Conservation (phyloP, 1,284 basidiomycete genomes). For the Microstroma glucosiphilum region DNA sequence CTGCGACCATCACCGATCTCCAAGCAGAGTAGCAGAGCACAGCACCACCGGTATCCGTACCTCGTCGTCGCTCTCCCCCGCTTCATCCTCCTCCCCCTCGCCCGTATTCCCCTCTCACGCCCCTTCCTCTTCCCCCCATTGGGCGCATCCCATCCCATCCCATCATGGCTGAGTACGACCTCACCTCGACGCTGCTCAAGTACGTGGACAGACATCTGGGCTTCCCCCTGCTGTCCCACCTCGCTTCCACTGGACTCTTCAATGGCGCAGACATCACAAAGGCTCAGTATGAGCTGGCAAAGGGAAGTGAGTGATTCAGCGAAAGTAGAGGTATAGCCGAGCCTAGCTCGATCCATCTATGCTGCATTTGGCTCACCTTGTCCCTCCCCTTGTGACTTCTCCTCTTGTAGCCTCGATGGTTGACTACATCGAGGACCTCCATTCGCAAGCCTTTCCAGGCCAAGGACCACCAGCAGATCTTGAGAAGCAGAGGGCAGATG, state of each 20-base stretch:
- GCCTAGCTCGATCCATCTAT: slow-evolving; percentile 31
- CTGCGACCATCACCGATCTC: no score
- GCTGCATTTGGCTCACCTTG: slow-evolving; percentile 7
- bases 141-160: slow-evolving; percentile 2
- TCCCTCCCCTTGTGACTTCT: not conserved
- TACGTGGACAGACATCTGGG: slow-evolving; percentile 90
- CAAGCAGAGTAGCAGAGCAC: not conserved
- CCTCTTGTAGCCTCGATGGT: slow-evolving; percentile 36
- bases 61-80: slow-evolving; percentile 2
- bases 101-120: slow-evolving; percentile 7
- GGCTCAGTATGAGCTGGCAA: slow-evolving; percentile 93
- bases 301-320: slow-evolving; percentile 71
- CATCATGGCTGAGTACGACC: slow-evolving; percentile 60
- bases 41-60: no score
- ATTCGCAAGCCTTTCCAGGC: slow-evolving; percentile 68
- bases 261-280: slow-evolving; percentile 67
- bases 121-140: slow-evolving; percentile 17
- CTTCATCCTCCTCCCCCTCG: slow-evolving; percentile 2
- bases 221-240: slow-evolving; percentile 82
- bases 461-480: slow-evolving; percentile 51
- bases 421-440: slow-evolving; percentile 61
- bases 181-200: slow-evolving; percentile 62
- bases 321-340: slow-evolving; percentile 15
- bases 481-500: slow-evolving; percentile 56
- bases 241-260: slow-evolving; percentile 64